phyloP scores from a whole-genome alignment of 1,284 basidiomycete genomes.

The Naganishia cerealis region DNA sequence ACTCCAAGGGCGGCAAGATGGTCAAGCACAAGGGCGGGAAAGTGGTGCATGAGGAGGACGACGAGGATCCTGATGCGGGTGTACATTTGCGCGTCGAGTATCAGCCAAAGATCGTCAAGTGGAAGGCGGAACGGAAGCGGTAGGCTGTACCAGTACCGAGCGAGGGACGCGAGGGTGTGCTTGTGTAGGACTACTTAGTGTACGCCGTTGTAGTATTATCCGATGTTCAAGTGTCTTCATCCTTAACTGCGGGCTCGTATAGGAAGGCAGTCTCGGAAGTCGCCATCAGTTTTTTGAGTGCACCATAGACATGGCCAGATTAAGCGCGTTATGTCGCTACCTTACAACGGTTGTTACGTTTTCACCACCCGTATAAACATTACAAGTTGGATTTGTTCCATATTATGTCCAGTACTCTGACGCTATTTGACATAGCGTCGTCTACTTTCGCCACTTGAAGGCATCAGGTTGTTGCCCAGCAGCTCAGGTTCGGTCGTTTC shows the following conservation, averaged over 20 bases:
- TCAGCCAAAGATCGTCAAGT: conserved; percentile 34
- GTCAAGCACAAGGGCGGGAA: conserved; percentile 31
- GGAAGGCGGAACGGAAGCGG: conserved; percentile 36
- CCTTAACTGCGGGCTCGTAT: too few relatives aligned
- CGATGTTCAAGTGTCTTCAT: too few relatives aligned
- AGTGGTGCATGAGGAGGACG: conserved; percentile 32
- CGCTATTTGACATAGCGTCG: not conserved
- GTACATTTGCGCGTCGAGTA: conserved; percentile 18
- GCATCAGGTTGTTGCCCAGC: conserved; percentile 28
- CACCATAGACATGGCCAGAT: not conserved
- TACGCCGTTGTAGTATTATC: too few relatives aligned
- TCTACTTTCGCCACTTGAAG: conserved; percentile 24
- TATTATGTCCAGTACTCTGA: not conserved
- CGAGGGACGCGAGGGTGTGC: not conserved
- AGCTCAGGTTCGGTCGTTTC: conserved; percentile 5
- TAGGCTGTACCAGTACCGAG: not conserved
- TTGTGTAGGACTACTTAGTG: not conserved
- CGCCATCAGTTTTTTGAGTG: not conserved
- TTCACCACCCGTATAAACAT: not conserved
- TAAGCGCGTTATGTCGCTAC: not conserved
- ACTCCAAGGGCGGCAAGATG: conserved; percentile 27
- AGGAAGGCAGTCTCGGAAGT: too few relatives aligned
- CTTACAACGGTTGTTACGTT: conserved; percentile 1
- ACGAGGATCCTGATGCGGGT: conserved; percentile 29
- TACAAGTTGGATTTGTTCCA: conserved; percentile 2